These are phyloP conservation scores for Urochloa ruziziensis DNA, from an alignment of 176 grass and related monocot genomes.

Conservation along the genomic window DNA sequence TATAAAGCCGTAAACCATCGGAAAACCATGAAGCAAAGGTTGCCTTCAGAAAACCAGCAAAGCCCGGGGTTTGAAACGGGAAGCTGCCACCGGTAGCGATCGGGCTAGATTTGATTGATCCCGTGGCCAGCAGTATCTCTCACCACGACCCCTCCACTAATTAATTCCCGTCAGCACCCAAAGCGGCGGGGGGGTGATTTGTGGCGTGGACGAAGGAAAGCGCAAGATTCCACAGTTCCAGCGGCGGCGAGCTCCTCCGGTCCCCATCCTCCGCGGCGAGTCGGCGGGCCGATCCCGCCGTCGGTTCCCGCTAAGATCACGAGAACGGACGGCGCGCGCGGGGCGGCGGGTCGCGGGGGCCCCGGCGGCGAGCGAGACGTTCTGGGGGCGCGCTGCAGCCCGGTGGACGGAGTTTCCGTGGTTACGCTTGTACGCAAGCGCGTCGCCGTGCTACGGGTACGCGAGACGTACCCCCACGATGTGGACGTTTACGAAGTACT, in stretches of 20 bases:
- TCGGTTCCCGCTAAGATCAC: not conserved
- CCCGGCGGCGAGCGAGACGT: not conserved
- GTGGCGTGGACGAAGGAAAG: not conserved
- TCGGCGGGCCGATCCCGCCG: constrained; percentile 12
- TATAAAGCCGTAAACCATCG: too few species aligned
- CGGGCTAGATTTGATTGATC: not conserved
- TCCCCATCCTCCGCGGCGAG: not conserved
- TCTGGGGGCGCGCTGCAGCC: not conserved
- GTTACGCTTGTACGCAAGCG: constrained; percentile 13
- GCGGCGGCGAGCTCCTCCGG: not conserved
- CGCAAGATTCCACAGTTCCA: constrained; percentile 24
- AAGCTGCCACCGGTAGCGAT: not conserved
- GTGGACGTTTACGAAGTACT: too few species aligned
- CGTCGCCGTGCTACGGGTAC: not conserved
- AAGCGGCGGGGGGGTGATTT: not conserved
- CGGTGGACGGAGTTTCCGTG: constrained; percentile 10
- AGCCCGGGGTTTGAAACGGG: not conserved
- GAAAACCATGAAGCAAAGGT: not conserved
- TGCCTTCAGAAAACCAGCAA: not conserved
- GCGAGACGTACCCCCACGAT: not conserved
- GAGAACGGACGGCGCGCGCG: not conserved
- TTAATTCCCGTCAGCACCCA: not conserved
- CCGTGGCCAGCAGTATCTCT: not conserved
- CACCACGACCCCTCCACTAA: not conserved
- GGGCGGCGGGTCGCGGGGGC: not conserved